Evolutionary conservation across 495 filamentous ascomycete genomes (phyloP).

Genomic region (Cenococcum geophilum): DNA sequence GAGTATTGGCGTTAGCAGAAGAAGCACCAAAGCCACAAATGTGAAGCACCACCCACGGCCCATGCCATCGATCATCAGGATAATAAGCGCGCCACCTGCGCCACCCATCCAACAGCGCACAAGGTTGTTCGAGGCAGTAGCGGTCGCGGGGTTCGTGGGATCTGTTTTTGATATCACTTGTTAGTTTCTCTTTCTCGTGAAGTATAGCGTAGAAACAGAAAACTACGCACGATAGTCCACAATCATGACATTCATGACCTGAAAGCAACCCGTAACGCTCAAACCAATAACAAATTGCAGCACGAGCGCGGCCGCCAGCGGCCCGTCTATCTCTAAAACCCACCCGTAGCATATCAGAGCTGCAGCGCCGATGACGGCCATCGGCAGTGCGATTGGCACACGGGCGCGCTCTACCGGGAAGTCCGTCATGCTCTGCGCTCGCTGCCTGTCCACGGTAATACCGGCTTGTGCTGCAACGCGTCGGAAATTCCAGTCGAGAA

Average conservation of each 20-base stretch:
- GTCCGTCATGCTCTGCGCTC: slow-evolving; percentile 38
- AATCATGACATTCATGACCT: slow-evolving; percentile 49
- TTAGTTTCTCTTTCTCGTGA: too few relatives aligned
- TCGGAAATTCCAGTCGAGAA: slow-evolving; percentile 42
- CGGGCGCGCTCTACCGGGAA: slow-evolving; percentile 50
- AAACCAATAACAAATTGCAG: slow-evolving; percentile 58
- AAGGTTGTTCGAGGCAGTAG: slow-evolving; percentile 66
- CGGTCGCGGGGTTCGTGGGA: slow-evolving; percentile 53
- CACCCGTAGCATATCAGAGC: slow-evolving; percentile 39
- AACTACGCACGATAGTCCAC: slow-evolving; percentile 67
- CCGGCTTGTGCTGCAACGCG: slow-evolving; percentile 40
- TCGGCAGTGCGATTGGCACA: slow-evolving; percentile 34
- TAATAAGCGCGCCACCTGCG: slow-evolving; percentile 56
- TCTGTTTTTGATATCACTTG: too few relatives aligned
- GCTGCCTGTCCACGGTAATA: slow-evolving; percentile 32
- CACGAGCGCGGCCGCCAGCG: slow-evolving; percentile 39
- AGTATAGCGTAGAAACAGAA: too few relatives aligned
- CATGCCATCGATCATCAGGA: slow-evolving; percentile 59
- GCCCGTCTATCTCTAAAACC: slow-evolving; percentile 33
- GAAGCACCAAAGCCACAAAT: slow-evolving; percentile 52
- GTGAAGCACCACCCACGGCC: slow-evolving; percentile 67
- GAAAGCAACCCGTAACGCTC: slow-evolving; percentile 51
- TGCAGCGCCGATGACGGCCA: slow-evolving; percentile 28
- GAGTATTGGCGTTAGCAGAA: slow-evolving; percentile 49
- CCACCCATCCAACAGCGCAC: slow-evolving; percentile 63